phyloP scores from a whole-genome alignment of 129 eudicot species.

The Solidago caesia region DNA sequence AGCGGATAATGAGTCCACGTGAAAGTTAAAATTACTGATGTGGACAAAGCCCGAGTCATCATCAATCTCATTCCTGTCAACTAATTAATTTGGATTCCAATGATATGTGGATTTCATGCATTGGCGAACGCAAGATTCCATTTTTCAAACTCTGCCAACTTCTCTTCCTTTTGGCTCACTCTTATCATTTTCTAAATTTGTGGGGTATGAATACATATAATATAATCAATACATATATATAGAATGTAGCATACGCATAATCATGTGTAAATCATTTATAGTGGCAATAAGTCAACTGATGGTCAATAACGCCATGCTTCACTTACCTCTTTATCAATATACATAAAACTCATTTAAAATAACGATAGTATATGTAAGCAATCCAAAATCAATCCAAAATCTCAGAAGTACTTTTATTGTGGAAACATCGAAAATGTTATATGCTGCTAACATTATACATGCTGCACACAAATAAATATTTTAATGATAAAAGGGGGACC shows the following conservation, averaged over 20 bases:
- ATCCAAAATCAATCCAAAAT: background rate
- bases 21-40: background rate
- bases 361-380: background rate
- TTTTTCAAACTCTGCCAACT: slow-evolving; percentile 4
- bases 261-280: background rate
- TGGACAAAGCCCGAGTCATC: slow-evolving; percentile 1
- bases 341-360: background rate
- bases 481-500: too few species aligned
- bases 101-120: background rate
- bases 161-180: slow-evolving; percentile 2
- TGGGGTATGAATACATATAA: background rate
- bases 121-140: slow-evolving; percentile 4
- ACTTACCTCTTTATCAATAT: background rate
- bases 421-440: too few species aligned
- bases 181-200: slow-evolving; percentile 6
- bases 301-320: background rate
- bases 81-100: background rate
- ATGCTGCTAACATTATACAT: too few species aligned
- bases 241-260: background rate
- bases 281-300: background rate
- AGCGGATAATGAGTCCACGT: background rate
- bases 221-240: background rate
- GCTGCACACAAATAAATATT: too few species aligned
- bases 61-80: background rate
- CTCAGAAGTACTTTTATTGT: too few species aligned